Conservation (phyloP, 2,329 filamentous ascomycete species). For the Colletotrichum sp. region DNA sequence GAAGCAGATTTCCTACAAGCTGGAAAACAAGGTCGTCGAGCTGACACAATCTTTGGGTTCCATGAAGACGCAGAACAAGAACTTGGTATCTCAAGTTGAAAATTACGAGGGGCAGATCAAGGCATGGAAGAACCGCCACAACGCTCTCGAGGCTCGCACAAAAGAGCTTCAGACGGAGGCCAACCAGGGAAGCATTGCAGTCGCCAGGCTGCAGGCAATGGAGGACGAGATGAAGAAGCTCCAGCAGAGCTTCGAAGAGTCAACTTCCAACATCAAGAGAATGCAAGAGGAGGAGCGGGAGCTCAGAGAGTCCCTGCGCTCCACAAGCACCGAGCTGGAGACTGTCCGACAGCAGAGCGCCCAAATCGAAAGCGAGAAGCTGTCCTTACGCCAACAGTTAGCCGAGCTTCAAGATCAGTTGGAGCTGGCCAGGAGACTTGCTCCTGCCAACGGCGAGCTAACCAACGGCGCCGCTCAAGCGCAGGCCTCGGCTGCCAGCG, state of each 20-base stretch:
- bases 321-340: slow-evolving; percentile 82
- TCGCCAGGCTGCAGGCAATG: slow-evolving; percentile 87
- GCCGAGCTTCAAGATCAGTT: slow-evolving; percentile 91
- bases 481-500: slow-evolving; percentile 64
- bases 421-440: slow-evolving; percentile 81
- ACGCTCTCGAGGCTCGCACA: slow-evolving; percentile 84
- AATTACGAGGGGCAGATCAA: slow-evolving; percentile 97
- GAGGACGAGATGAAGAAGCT: slow-evolving; percentile 96
- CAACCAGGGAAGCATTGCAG: slow-evolving; percentile 95
- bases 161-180: slow-evolving; percentile 96
- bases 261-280: slow-evolving; percentile 86
- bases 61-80: slow-evolving; percentile 95
- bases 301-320: slow-evolving; percentile 81
- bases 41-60: slow-evolving; percentile 92
- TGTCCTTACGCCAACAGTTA: slow-evolving; percentile 84
- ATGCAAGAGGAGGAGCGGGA: slow-evolving; percentile 93
- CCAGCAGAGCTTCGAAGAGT: slow-evolving; percentile 88
- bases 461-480: slow-evolving; percentile 44
- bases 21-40: slow-evolving; percentile 99
- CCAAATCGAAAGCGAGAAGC: slow-evolving; percentile 84
- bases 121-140: slow-evolving; percentile 93
- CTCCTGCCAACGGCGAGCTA: slow-evolving; percentile 72
- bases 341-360: slow-evolving; percentile 76
- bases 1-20: slow-evolving; percentile 99
- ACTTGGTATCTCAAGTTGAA: slow-evolving; percentile 84